Base-by-base conservation (phyloP, 805 yeast species). In the Metschnikowia proteae region DNA sequence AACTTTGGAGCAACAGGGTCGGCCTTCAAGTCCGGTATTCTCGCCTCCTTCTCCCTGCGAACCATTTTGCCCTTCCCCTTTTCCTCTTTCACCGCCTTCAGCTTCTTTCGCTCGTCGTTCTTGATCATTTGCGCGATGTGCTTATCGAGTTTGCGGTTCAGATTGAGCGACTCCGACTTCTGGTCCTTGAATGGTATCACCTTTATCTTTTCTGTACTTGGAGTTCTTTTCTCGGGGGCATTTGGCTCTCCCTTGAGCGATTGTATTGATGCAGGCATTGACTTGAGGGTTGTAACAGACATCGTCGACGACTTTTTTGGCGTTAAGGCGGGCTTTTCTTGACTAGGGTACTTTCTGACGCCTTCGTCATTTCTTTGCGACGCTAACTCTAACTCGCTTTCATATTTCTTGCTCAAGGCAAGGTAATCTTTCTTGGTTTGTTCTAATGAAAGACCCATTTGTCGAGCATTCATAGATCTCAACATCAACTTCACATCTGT, bases 401-500 rank as follows among this genome's bases (percentile, higher is more conserved):
- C 34, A 13, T 45, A 39, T 13, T 47, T 48, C 38, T 57, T 54
- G 43, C 62, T 39, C 9, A 56, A 44, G 2, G 45, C 45, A n/a
- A 33, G 32, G 31, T 51, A 57, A 17, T 56, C 58, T 10, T 59
- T 59, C 38, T 68, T 65, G 9, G 60, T 60, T 22, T 53, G 55
- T 1, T 53, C 64, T 31, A 67, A 51, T 5, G 68, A 69, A 10
- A 43, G 46, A 33, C 77, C 64, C 78, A 81, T 78, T 45, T 78
- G 80, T 43, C 78, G 62, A 1, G 74, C 81, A 59, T 82, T 82
- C 50, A 74, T 62, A 0, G 83, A 75, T 46, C 86, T 67, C 41
- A 82, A 58, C 74, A 84, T 75, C 50, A 86, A 63, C 56, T 83
- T 82, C 66, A 82, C 70, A 59, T 86, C 92, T 51, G 82, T 78